Base-by-base conservation (phyloP, 495 filamentous ascomycete species). In the Ascodesmis nigricans region DNA sequence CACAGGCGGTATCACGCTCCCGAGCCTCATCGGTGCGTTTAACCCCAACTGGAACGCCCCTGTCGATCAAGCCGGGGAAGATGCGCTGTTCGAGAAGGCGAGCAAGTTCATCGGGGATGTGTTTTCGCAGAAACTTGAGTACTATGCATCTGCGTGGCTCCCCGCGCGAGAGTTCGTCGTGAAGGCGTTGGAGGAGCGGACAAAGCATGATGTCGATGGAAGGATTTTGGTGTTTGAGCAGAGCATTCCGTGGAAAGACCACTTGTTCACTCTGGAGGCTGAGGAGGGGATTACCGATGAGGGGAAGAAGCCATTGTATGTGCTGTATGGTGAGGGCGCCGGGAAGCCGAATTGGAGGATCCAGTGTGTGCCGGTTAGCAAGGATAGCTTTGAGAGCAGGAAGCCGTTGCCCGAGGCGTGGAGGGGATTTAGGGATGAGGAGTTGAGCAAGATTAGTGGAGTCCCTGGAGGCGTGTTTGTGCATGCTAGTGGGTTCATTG, bases 401-500 rank as follows among this genome's bases (percentile, higher is more conserved):
- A 91, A 87, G 57, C 69, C 80, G 21, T 59, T 97, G 40, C 90
- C 90, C 1, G 81, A 84, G 55, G 60, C 65, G 11, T 97, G 87
- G 87, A 71, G 82, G 32, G 87, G 90, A 1, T 64, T 87, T 32
- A 65, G 90, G 14, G 87, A 95, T 50, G 70, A 76, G 45, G 66
- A 79, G 50, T 57, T 97, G 38, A 75, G 79, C 50, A 59, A 67
- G 37, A 62, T 90, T 4, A 56, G 67, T 21, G 79, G 80, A 0
- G 60, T 87, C 3, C 57, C 58, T 18, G 87, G 84, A 4, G 68
- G 77, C 24, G 70, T 95, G 15, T 97, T 97, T 53, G 75, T 91
- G 34, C 87, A 97, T 46, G 83, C 87, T 5, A 74, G 71, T 34
- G 90, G 87, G 3, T 97, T 97, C 54, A 91, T 95, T 54, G 87